Conservation (phyloP, 345 rosid genomes). For the Xanthoceras sorbifolium region DNA sequence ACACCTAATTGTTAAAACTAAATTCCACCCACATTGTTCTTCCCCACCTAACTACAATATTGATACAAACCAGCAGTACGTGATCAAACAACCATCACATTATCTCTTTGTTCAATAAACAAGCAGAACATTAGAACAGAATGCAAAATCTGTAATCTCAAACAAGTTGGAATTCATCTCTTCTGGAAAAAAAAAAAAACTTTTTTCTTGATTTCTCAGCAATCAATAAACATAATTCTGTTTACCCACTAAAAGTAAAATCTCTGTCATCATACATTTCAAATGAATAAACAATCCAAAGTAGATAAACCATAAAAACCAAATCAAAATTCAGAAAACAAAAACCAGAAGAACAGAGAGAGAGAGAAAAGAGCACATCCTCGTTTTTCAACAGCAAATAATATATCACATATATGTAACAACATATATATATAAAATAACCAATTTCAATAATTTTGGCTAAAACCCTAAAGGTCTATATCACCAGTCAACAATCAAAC, state of each 20-base stretch:
- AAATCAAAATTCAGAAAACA: constrained; percentile 7
- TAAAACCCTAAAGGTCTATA: constrained; percentile 20
- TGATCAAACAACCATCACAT: constrained; percentile 6
- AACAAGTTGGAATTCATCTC: not conserved
- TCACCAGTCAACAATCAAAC: constrained; percentile 17
- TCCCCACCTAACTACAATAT: constrained; percentile 11
- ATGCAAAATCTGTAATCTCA: constrained; percentile 1
- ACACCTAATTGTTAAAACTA: not conserved
- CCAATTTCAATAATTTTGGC: constrained; percentile 11
- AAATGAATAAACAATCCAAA: not conserved
- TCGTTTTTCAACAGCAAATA: not conserved
- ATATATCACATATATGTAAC: not conserved
- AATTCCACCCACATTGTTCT: constrained; percentile 5
- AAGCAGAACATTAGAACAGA: not conserved
- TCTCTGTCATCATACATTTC: constrained; percentile 25
- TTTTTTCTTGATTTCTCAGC: constrained; percentile 12
- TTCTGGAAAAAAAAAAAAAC: not conserved
- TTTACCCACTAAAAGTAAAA: not conserved
- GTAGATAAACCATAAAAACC: constrained; percentile 2
- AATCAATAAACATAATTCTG: constrained; percentile 20
- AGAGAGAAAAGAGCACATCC: not conserved
- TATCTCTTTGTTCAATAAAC: constrained; percentile 5
- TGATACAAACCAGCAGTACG: not conserved
- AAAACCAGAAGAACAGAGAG: not conserved
- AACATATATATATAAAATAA: not conserved